A percentile compares a stretch with the other conserved stretches of the same genome.
phyloP scores from a whole-genome alignment of 805 yeast species.

The Teunomyces kruisii region DNA sequence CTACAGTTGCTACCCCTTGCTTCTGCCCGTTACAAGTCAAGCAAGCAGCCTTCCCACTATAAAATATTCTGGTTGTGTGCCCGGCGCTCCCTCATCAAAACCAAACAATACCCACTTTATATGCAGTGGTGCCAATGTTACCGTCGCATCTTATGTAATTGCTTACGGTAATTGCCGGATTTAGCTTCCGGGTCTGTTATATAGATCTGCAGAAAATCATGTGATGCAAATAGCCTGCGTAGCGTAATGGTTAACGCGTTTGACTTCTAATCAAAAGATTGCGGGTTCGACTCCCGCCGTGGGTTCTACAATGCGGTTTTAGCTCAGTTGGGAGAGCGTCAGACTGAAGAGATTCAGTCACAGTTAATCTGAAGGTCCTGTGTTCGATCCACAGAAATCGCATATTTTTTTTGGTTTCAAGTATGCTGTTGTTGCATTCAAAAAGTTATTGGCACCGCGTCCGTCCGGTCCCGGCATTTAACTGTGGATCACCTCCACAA shows the following conservation, averaged over 20 bases:
- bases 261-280: slow-evolving; percentile 24
- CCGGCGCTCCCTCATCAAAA: background rate
- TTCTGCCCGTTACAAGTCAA: background rate
- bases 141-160: background rate
- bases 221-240: slow-evolving; percentile 12
- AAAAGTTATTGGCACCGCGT: too few species aligned
- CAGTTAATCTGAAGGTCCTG: slow-evolving; percentile 76
- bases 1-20: background rate
- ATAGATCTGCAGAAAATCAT: background rate
- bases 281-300: slow-evolving; percentile 25
- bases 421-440: background rate
- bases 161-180: background rate
- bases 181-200: background rate
- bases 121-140: too few species aligned
- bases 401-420: slow-evolving; percentile 26
- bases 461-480: too few species aligned
- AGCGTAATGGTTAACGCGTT: slow-evolving; percentile 23
- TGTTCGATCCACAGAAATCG: slow-evolving; percentile 83
- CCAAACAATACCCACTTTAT: background rate
- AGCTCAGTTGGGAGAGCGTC: slow-evolving; percentile 41
- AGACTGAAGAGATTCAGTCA: slow-evolving; percentile 33
- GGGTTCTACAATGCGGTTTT: slow-evolving; percentile 25
- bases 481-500: background rate
- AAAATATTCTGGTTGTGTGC: background rate
- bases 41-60: background rate